Conservation (phyloP, 1,139 yeast species). For the Geotrichum cucujoidarum region DNA sequence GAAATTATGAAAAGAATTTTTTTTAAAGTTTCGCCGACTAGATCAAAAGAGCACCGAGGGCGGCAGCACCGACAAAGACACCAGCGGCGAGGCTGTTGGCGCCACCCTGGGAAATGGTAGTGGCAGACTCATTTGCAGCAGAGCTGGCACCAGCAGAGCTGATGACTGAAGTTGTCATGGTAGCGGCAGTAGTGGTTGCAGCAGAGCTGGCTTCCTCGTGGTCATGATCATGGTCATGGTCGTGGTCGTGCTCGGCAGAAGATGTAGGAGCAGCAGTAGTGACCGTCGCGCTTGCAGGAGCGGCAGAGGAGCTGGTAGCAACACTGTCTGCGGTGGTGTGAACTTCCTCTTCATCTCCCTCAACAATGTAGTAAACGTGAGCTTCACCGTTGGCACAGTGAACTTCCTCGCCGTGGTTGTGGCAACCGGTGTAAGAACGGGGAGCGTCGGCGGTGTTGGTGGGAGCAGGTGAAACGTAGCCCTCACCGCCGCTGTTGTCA, state of each 20-base stretch:
- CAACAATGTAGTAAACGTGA: slow-evolving; percentile 32
- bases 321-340: neutral
- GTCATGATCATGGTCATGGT: neutral
- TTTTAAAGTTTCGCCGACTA: no score
- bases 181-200: neutral
- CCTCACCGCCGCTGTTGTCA: slow-evolving; percentile 35
- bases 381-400: slow-evolving; percentile 29
- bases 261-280: neutral
- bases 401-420: slow-evolving; percentile 33
- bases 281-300: neutral
- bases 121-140: neutral
- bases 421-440: slow-evolving; percentile 34
- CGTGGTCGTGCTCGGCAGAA: neutral
- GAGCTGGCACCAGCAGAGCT: neutral
- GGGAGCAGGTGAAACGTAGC: slow-evolving; percentile 35
- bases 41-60: slow-evolving; percentile 1
- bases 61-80: neutral
- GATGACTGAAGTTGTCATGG: neutral
- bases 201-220: no score
- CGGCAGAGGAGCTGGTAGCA: neutral
- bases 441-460: slow-evolving; percentile 28
- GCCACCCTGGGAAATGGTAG: neutral
- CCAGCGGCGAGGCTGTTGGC: slow-evolving; percentile 3
- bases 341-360: slow-evolving; percentile 8
- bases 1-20: no score